Base-by-base conservation (phyloP, 257 asterid species). In the Pogostemon cablin region DNA sequence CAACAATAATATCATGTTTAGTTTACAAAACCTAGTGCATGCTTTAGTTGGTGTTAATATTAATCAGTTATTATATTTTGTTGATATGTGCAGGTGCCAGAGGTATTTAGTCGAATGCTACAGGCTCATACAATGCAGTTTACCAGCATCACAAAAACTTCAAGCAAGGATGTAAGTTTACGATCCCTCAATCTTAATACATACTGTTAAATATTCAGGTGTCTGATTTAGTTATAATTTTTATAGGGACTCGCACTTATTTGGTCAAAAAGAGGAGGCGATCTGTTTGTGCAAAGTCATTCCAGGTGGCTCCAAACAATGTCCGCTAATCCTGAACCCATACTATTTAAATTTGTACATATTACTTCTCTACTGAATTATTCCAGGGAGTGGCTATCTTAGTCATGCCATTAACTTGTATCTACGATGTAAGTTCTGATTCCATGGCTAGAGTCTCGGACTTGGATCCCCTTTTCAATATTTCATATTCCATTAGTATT, bases 251-350 rank as follows among this genome's bases (percentile, higher is more conserved):
- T 95, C 53, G 91, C 99, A 5, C 86, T 95, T 55, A 89, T 95
- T 81, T 95, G 98, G 98, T 91, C 98, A 69, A 95, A 91, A 89
- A 85, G 99, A 83, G 99, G 99, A 55, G 99, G 99, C 44, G 96
- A 95, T 71, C 93, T 91, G 75, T 95, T 95, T 83, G 82, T 97
- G 8, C 99, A 89, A 80, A 91, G 95, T 86, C 99, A 95, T 80
- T 88, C 98, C 65, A 85, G 91, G 84, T 95, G 99, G 99, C 98
- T 95, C 50, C 99, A 91, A 85, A 89, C 95, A 0, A 83, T 95
- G 85, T 87, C 97, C 61, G 95, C 86, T 69, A 91, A 86, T 57
- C 96, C 99, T 7, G 99, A 95, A 80, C 97, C 95, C 69, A 76
- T 91, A 55, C 93, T 86, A 68, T 89, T 95, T 82, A 95, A 87